These are phyloP conservation scores for Anacardium occidentale DNA, from an alignment of 345 rosid species.

Conservation along the genomic window DNA sequence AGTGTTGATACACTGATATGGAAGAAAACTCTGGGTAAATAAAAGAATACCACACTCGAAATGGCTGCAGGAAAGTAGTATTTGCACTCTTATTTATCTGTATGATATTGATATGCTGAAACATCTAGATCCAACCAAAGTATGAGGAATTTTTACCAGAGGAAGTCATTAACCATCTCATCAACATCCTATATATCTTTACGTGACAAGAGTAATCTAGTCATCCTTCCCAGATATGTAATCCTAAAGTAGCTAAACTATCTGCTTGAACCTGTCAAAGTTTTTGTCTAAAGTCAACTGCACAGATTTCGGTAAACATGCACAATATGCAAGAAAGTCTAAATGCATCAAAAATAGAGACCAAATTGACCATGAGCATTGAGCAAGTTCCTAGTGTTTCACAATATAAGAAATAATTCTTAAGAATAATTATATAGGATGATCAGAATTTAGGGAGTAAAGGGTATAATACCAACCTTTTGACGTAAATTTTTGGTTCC, in stretches of 20 bases:
- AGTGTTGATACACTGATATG: conserved; percentile 48
- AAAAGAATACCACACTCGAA: conserved; percentile 70
- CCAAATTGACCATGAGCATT: not conserved
- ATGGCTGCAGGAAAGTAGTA: conserved; percentile 40
- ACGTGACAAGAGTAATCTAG: conserved; percentile 43
- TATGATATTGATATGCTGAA: conserved; percentile 5
- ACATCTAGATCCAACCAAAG: conserved; percentile 5
- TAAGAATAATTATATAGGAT: too few species aligned
- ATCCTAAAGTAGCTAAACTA: conserved; percentile 61
- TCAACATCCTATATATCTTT: conserved; percentile 56
- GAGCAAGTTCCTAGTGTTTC: not conserved
- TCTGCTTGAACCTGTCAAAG: conserved; percentile 46
- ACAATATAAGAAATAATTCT: not conserved
- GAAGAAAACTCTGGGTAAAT: conserved; percentile 54
- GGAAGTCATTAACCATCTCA: conserved; percentile 57
- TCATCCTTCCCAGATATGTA: conserved; percentile 62
- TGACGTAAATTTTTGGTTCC: conserved; percentile 22
- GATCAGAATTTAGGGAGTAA: not conserved
- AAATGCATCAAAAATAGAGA: not conserved
- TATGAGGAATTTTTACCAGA: conserved; percentile 36
- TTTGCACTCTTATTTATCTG: conserved; percentile 2
- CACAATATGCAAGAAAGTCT: conserved; percentile 1
- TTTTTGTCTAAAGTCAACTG: not conserved
- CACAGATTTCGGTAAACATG: not conserved
- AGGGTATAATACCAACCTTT: conserved; percentile 37